These are phyloP conservation scores for Aureobasidium sp. DNA, from an alignment of 2,329 filamentous ascomycete species.

Conservation along the genomic window DNA sequence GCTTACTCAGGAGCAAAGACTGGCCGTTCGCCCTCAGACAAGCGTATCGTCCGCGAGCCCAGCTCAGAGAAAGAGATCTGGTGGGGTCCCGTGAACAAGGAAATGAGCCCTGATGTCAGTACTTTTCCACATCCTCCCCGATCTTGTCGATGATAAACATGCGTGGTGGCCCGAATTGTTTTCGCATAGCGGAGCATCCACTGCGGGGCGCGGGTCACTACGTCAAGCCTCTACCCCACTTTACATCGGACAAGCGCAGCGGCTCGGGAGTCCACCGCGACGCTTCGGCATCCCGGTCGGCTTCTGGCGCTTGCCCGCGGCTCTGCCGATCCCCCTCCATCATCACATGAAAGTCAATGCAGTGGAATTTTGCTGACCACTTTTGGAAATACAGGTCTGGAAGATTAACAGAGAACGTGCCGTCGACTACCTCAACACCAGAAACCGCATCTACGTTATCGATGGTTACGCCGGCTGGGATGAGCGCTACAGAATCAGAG, in stretches of 20 bases:
- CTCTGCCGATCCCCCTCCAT: not conserved
- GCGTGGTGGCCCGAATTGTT: conserved; percentile 12
- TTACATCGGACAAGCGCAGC: conserved; percentile 26
- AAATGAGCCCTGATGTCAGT: conserved; percentile 93
- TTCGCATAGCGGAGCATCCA: conserved; percentile 7
- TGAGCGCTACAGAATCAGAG: conserved; percentile 93
- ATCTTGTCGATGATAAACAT: conserved; percentile 3
- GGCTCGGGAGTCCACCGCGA: not conserved
- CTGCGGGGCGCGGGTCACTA: conserved; percentile 13
- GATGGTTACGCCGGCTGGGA: conserved; percentile 98
- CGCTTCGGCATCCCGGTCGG: conserved; percentile 7
- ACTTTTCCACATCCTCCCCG: not conserved
- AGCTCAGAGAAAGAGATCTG: conserved; percentile 87
- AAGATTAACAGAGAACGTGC: conserved; percentile 99
- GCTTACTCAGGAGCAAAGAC: conserved; percentile 99
- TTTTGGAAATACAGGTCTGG: conserved; percentile 65
- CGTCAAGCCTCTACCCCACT: conserved; percentile 14
- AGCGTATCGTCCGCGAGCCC: conserved; percentile 91
- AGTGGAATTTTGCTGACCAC: conserved; percentile 21
- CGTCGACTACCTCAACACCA: conserved; percentile 97
- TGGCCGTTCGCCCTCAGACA: conserved; percentile 91
- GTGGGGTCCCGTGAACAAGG: conserved; percentile 99
- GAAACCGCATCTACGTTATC: conserved; percentile 96
- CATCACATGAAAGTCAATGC: conserved; percentile 14
- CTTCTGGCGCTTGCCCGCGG: conserved; percentile 2